A percentile compares a stretch with the other conserved stretches of the same genome.
These are phyloP conservation scores for Chaetomidium leptoderma DNA, from an alignment of 495 filamentous ascomycete species.

Conservation along the genomic window DNA sequence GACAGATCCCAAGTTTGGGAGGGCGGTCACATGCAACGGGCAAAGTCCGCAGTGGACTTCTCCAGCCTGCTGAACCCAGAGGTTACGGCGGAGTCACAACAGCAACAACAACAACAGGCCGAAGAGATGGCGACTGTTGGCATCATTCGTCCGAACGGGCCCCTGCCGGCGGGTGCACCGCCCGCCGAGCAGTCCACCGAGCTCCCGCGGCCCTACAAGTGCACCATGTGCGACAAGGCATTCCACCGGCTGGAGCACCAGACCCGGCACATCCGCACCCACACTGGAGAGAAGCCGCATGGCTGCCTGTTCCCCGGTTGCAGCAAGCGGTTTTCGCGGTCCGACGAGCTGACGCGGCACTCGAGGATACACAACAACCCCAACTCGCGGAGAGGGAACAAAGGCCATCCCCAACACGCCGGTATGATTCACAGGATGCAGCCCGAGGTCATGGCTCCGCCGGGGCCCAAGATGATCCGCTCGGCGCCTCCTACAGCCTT, in stretches of 20 bases:
- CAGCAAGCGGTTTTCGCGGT: conserved; percentile 95
- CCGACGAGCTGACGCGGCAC: conserved; percentile 93
- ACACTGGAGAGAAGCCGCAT: conserved; percentile 98
- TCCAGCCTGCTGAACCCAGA: conserved; percentile 73
- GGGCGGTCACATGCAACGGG: conserved; percentile 66
- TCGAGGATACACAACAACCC: conserved; percentile 99
- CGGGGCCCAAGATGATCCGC: conserved; percentile 57
- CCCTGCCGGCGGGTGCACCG: conserved; percentile 52
- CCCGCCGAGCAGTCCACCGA: conserved; percentile 55
- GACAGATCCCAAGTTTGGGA: conserved; percentile 2
- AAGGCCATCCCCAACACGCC: conserved; percentile 53
- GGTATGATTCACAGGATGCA: conserved; percentile 35
- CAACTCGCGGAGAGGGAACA: conserved; percentile 91
- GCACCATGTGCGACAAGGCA: conserved; percentile 95
- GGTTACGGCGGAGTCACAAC: conserved; percentile 26
- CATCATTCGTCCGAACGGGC: conserved; percentile 66
- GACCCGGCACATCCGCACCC: conserved; percentile 94
- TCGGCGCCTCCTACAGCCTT: conserved; percentile 89
- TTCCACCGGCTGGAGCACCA: conserved; percentile 99
- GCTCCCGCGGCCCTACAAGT: conserved; percentile 95
- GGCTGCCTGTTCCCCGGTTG: conserved; percentile 91
- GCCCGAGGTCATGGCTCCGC: conserved; percentile 72
- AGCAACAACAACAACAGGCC: conserved; percentile 31
- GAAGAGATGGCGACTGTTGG: conserved; percentile 65
- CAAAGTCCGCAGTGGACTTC: conserved; percentile 69